These are phyloP conservation scores for Claviceps sp. DNA, from an alignment of 2,329 filamentous ascomycete genomes.

Conservation along the genomic window DNA sequence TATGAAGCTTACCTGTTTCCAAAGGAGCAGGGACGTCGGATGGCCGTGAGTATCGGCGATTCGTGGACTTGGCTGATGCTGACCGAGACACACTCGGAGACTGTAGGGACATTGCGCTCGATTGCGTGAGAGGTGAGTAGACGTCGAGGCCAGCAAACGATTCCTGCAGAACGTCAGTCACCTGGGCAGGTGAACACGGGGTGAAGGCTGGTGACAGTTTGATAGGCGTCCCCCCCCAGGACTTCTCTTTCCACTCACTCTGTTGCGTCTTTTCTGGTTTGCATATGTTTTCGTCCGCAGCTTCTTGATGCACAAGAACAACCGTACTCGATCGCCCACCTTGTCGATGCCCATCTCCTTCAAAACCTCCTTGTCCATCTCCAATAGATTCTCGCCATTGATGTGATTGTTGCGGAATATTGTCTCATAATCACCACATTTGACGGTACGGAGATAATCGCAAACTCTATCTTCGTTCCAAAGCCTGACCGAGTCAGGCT, in stretches of 20 bases:
- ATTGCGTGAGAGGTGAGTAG: slow-evolving; percentile 29
- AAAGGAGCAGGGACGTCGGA: slow-evolving; percentile 34
- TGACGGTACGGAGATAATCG: slow-evolving; percentile 81
- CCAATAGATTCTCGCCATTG: slow-evolving; percentile 89
- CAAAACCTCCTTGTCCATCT: slow-evolving; percentile 91
- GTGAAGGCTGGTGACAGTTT: neutral
- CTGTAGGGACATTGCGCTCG: slow-evolving; percentile 32
- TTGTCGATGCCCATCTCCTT: slow-evolving; percentile 99
- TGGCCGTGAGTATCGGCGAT: slow-evolving; percentile 52
- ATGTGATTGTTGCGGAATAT: slow-evolving; percentile 88
- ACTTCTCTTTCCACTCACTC: slow-evolving; percentile 41
- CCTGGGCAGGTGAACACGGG: neutral
- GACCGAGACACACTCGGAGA: slow-evolving; percentile 42
- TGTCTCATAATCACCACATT: slow-evolving; percentile 86
- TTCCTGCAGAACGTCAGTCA: slow-evolving; percentile 39
- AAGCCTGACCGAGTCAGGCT: slow-evolving; percentile 60
- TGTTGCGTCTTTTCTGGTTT: slow-evolving; percentile 70
- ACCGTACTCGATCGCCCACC: slow-evolving; percentile 86
- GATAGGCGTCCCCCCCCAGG: neutral
- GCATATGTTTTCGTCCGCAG: slow-evolving; percentile 63
- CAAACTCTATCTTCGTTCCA: slow-evolving; percentile 90
- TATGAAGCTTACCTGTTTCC: slow-evolving; percentile 32
- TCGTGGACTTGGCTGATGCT: slow-evolving; percentile 23
- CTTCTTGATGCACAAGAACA: slow-evolving; percentile 77
- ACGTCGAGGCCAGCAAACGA: slow-evolving; percentile 70